Percentiles rank a stretch among this genome's conserved stretches.
Evolutionary conservation across 2,329 filamentous ascomycete genomes (phyloP).

Genomic region (Penicillium sp.): DNA sequence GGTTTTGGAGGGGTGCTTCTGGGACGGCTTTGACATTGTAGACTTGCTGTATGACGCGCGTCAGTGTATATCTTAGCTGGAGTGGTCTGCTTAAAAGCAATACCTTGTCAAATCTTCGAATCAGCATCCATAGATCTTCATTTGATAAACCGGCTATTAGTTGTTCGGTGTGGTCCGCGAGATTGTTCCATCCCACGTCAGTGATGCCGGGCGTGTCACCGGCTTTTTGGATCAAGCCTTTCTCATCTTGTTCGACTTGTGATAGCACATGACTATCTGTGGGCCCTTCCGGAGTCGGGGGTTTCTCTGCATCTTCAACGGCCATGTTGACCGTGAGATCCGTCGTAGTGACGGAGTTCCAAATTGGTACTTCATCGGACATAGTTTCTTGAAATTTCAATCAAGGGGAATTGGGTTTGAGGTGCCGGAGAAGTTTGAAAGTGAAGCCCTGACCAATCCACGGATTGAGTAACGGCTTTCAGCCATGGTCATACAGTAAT

Average conservation of each 20-base stretch:
- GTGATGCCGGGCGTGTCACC: conserved; percentile 18
- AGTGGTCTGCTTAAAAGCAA: too few relatives aligned
- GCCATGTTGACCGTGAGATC: conserved; percentile 1
- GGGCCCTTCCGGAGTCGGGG: conserved; percentile 17
- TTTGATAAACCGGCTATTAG: conserved; percentile 71
- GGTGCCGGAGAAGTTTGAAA: neutral
- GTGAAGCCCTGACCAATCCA: neutral
- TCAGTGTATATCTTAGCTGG: neutral
- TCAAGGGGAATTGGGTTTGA: neutral
- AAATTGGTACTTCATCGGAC: neutral
- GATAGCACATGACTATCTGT: conserved; percentile 33
- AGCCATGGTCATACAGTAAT: conserved; percentile 4
- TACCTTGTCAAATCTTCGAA: conserved; percentile 75
- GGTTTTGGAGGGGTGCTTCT: conserved; percentile 62
- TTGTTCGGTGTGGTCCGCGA: conserved; percentile 32
- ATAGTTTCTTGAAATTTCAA: neutral
- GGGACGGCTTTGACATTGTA: conserved; percentile 72
- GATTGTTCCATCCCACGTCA: conserved; percentile 28
- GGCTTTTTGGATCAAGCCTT: conserved; percentile 23
- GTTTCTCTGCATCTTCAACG: neutral
- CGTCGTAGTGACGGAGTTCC: neutral
- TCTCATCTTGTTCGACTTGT: conserved; percentile 26
- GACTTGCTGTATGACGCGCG: conserved; percentile 55
- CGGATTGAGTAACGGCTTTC: neutral
- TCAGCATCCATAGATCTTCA: conserved; percentile 72